A percentile compares a stretch with the other conserved stretches of the same genome.
These are phyloP conservation scores for Penicillium nordicum DNA, from an alignment of 2,329 filamentous ascomycete genomes.

Conservation along the genomic window DNA sequence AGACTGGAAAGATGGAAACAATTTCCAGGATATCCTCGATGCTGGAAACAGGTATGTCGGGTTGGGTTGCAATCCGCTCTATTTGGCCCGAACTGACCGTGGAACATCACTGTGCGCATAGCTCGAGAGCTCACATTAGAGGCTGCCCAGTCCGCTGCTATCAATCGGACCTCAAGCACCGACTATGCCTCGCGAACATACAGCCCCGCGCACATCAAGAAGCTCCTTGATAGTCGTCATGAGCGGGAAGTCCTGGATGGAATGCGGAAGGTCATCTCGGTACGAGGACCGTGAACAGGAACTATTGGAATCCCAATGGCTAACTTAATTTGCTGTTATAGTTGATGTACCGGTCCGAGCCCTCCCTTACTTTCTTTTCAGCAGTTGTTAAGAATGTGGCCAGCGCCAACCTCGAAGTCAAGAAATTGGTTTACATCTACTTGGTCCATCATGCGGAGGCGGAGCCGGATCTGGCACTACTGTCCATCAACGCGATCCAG, in stretches of 20 bases:
- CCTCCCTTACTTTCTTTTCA: conserved; percentile 92
- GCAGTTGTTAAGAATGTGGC: conserved; percentile 97
- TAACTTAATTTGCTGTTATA: conserved; percentile 40
- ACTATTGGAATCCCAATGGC: conserved; percentile 4
- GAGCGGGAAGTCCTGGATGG: conserved; percentile 93
- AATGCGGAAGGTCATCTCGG: conserved; percentile 79
- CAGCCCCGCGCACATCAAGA: conserved; percentile 83
- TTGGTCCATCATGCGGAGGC: conserved; percentile 94
- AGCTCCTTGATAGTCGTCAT: conserved; percentile 87
- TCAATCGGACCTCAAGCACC: conserved; percentile 49
- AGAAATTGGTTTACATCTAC: conserved; percentile 98
- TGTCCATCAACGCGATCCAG: conserved; percentile 98
- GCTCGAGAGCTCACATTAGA: conserved; percentile 96
- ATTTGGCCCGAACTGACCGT: conserved; percentile 14
- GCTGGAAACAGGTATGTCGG: conserved; percentile 78
- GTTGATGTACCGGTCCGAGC: conserved; percentile 94
- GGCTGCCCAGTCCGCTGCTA: conserved; percentile 82
- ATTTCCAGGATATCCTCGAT: conserved; percentile 90
- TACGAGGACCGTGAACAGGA: conserved; percentile 42
- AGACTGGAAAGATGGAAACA: conserved; percentile 71
- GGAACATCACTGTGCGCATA: conserved; percentile 41
- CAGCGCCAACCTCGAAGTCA: conserved; percentile 88
- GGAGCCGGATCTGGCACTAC: conserved; percentile 88
- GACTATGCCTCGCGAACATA: conserved; percentile 62
- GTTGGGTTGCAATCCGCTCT: background rate